A percentile compares a stretch with the other conserved stretches of the same genome.
These are phyloP conservation scores for Tuber indicum DNA, from an alignment of 495 filamentous ascomycete species.

Conservation along the genomic window DNA sequence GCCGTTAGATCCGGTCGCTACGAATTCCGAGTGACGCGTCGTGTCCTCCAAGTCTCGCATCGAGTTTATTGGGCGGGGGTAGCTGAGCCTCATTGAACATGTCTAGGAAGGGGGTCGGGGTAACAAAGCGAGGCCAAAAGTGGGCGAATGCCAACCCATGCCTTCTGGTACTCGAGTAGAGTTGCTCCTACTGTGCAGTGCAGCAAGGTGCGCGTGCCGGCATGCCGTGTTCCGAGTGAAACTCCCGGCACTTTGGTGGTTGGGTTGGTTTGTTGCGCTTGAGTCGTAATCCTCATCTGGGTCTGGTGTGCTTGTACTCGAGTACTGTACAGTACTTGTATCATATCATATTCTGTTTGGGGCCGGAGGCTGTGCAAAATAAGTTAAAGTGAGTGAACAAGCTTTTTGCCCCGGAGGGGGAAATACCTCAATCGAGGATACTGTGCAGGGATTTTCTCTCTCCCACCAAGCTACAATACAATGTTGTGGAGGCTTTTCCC, in stretches of 20 bases:
- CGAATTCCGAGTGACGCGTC: constrained; percentile 1
- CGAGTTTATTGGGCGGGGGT: not conserved
- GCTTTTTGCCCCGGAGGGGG: not conserved
- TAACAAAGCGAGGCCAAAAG: too few relatives aligned
- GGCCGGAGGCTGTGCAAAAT: not conserved
- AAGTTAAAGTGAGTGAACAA: not conserved
- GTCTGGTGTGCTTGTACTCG: not conserved
- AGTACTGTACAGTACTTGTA: not conserved
- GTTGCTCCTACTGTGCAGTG: not conserved
- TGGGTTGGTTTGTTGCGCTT: not conserved
- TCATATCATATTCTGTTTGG: not conserved
- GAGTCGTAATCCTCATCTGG: not conserved
- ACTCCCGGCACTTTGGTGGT: not conserved
- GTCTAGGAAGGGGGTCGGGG: too few relatives aligned
- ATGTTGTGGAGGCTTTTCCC: not conserved
- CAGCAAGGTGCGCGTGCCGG: not conserved
- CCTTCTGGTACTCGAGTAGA: not conserved
- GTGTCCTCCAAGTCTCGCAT: not conserved
- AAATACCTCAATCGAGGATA: not conserved
- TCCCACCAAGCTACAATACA: not conserved
- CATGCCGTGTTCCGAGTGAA: not conserved
- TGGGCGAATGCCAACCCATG: not conserved
- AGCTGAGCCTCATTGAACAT: not conserved
- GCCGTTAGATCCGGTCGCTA: not conserved
- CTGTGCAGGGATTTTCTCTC: not conserved